Conservation (phyloP, 2,329 filamentous ascomycete genomes). For the Paecilomyces fulvus region DNA sequence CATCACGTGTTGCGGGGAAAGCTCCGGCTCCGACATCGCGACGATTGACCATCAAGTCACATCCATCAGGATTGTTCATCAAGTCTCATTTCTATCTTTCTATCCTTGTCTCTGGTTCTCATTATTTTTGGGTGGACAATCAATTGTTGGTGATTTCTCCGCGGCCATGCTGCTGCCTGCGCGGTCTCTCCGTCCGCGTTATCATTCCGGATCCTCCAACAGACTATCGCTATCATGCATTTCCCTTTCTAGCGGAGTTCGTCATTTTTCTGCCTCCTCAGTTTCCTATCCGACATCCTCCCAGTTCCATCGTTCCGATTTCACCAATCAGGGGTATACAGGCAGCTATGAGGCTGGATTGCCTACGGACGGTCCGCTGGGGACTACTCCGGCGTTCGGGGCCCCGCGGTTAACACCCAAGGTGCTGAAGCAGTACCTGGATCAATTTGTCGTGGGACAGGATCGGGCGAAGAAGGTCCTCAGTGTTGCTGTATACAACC, state of each 20-base stretch:
- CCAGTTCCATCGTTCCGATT: slow-evolving; percentile 53
- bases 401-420: slow-evolving; percentile 53
- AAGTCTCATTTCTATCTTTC: not conserved
- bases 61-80: slow-evolving; percentile 1
- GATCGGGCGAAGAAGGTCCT: slow-evolving; percentile 87
- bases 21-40: slow-evolving; percentile 5
- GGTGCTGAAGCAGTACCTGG: slow-evolving; percentile 76
- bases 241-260: slow-evolving; percentile 5
- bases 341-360: slow-evolving; percentile 54
- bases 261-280: slow-evolving; percentile 20
- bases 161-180: slow-evolving; percentile 24
- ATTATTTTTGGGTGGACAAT: not conserved
- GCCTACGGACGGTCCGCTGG: slow-evolving; percentile 56
- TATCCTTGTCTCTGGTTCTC: not conserved
- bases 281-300: slow-evolving; percentile 34
- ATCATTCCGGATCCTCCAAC: slow-evolving; percentile 14
- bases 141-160: slow-evolving; percentile 4
- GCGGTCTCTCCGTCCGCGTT: slow-evolving; percentile 14
- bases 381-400: slow-evolving; percentile 49
- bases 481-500: slow-evolving; percentile 89
- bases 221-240: slow-evolving; percentile 7
- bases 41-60: slow-evolving; percentile 11
- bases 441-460: slow-evolving; percentile 94
- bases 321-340: slow-evolving; percentile 54
- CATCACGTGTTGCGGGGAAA: slow-evolving; percentile 19